These are phyloP conservation scores for Syzygium grande DNA, from an alignment of 345 rosid species.

Conservation along the genomic window DNA sequence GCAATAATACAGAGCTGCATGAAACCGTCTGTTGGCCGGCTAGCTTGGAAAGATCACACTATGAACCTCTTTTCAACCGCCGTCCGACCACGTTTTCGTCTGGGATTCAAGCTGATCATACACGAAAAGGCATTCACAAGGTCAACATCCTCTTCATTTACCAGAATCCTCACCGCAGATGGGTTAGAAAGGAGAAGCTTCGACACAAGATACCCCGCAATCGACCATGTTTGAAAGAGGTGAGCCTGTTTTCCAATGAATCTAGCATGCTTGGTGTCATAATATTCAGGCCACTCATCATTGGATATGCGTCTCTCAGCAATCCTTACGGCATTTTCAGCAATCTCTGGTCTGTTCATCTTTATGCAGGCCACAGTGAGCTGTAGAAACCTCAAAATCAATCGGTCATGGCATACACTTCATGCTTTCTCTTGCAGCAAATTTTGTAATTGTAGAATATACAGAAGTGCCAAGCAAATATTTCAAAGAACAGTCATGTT, in stretches of 20 bases:
- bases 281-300: conserved; percentile 95
- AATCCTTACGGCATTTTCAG: conserved; percentile 59
- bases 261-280: conserved; percentile 65
- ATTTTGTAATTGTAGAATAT: neutral
- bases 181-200: conserved; percentile 75
- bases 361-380: conserved; percentile 79
- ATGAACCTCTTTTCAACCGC: conserved; percentile 43
- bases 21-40: neutral
- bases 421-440: neutral
- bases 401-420: neutral
- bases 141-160: conserved; percentile 68
- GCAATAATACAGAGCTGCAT: neutral
- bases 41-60: conserved; percentile 14
- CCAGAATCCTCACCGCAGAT: conserved; percentile 42
- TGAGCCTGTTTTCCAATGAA: conserved; percentile 89
- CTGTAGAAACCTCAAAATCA: conserved; percentile 23
- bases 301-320: conserved; percentile 60
- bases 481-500: neutral
- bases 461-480: neutral
- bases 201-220: conserved; percentile 83
- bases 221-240: conserved; percentile 84
- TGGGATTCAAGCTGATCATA: conserved; percentile 60
- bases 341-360: conserved; percentile 84
- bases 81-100: conserved; percentile 51
- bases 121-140: conserved; percentile 55